Base-by-base conservation (phyloP, 768 basidiomycete species). In the Termitomyces sp. region DNA sequence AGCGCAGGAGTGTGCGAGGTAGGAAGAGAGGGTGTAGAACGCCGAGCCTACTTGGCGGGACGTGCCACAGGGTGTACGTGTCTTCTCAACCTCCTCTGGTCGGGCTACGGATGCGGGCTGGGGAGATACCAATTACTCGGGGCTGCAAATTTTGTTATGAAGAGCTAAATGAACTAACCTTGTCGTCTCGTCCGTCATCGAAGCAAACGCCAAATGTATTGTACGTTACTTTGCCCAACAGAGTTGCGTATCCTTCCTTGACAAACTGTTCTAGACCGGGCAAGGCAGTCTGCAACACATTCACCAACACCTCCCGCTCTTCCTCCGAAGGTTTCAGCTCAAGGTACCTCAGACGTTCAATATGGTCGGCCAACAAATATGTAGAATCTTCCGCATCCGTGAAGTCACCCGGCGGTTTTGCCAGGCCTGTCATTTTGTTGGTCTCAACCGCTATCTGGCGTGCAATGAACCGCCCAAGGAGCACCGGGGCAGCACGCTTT, bases 1-100 rank as follows among this genome's bases (percentile, higher is more conserved):
- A 10, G 75, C 66, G 69, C 92, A 94, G 8, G 90, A 90, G 70
- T 94, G 92, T 4, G 77, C 70, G 49, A 90, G 77, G 72, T 93
- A 92, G 35, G 89, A 82, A 2, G 92, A 92, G 49, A 92, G 78
- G 23, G 82, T 77, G 69, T 90, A 94, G 63, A 92, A 72, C 16
- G 85, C 92, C 48, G 80, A 79, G 51, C 92, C 92, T 45, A 92
- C 74, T 72, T 94, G 92, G 27, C 79, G 84, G 47, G 81, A 71
- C 12, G 90, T 92, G 54, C 91, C 91, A 55, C 81, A 76, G 2
- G 90, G 87, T 7, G 89, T 91, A 53, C 92, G 85, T 3, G 90
- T 87, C 68, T 80, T 79, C 67, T 92, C 90, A 23, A 81, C 67
- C 43, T 89, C 82, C 69, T 92, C 91, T 1, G 87, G 86, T 29